phyloP scores from a whole-genome alignment of 495 filamentous ascomycete genomes.

The Astrothelium macrocarpum region DNA sequence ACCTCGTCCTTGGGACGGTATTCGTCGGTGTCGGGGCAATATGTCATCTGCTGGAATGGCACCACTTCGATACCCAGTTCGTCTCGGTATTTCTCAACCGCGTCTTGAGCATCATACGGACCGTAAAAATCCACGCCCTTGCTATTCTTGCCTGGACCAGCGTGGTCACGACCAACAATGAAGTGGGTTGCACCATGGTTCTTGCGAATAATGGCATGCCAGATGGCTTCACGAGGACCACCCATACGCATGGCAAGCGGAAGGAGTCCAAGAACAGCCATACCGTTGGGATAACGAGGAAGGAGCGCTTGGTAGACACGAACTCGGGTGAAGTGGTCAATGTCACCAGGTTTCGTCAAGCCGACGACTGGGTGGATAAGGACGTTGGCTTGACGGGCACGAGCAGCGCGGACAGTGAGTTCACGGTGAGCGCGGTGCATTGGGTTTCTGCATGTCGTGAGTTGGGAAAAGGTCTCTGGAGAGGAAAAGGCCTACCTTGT shows the following conservation, averaged over 20 bases:
- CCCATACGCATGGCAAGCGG: constrained; percentile 99
- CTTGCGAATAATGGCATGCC: constrained; percentile 99
- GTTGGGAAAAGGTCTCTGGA: neutral
- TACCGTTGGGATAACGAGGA: constrained; percentile 95
- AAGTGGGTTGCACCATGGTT: constrained; percentile 99
- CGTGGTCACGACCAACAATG: constrained; percentile 97
- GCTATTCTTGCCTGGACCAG: constrained; percentile 93
- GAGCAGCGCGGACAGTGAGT: constrained; percentile 91
- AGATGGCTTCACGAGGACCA: constrained; percentile 94
- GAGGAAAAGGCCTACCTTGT: constrained; percentile 39
- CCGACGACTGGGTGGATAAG: constrained; percentile 98
- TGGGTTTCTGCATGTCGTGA: constrained; percentile 56
- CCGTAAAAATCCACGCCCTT: constrained; percentile 96
- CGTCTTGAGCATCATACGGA: constrained; percentile 95
- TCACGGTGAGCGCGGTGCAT: constrained; percentile 99
- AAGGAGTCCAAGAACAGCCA: constrained; percentile 93
- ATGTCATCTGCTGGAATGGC: constrained; percentile 98
- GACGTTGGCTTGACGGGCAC: constrained; percentile 90
- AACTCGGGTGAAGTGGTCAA: constrained; percentile 98
- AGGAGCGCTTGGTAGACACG: constrained; percentile 96
- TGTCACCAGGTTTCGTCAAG: constrained; percentile 96
- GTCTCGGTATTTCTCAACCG: constrained; percentile 89
- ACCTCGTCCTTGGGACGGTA: constrained; percentile 90
- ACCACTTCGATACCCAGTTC: constrained; percentile 98
- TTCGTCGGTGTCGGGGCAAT: constrained; percentile 93